phyloP scores from a whole-genome alignment of 768 basidiomycete genomes.

The Kwoniella heveanensis region DNA sequence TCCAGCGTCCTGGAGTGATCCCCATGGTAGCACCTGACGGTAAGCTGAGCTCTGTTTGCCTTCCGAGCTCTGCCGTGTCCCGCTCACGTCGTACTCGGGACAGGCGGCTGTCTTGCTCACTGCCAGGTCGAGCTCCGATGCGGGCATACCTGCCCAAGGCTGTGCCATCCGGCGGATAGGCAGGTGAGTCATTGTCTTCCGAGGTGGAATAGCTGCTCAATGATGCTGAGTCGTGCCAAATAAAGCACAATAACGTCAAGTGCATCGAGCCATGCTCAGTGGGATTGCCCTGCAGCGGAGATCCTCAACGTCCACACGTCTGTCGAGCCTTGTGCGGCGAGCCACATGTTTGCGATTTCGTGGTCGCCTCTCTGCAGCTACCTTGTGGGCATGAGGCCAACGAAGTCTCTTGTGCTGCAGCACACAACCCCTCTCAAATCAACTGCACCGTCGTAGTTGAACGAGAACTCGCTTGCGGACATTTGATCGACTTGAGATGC shows the following conservation, averaged over 20 bases:
- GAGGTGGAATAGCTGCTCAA: no score
- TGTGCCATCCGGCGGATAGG: constrained; percentile 19
- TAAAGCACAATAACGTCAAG: not conserved
- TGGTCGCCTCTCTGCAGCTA: constrained; percentile 57
- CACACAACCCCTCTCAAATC: not conserved
- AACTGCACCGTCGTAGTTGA: not conserved
- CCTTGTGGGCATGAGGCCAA: not conserved
- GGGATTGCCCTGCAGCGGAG: not conserved
- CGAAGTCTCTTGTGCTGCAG: not conserved
- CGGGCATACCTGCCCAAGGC: not conserved
- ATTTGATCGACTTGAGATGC: not conserved
- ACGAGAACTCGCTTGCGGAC: not conserved
- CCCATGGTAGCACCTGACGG: not conserved
- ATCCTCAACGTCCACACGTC: constrained; percentile 61
- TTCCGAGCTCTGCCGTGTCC: no score
- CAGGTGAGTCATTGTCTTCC: constrained; percentile 64
- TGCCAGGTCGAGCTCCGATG: not conserved
- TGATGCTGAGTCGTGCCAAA: not conserved
- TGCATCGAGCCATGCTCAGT: not conserved
- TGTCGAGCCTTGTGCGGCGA: constrained; percentile 63
- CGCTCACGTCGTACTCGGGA: not conserved
- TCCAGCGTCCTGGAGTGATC: not conserved
- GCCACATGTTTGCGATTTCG: constrained; percentile 63
- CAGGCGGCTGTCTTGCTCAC: not conserved
- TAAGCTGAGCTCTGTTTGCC: not conserved